Evolutionary conservation across 495 filamentous ascomycete species (phyloP).

Genomic region (Parathielavia appendiculata): DNA sequence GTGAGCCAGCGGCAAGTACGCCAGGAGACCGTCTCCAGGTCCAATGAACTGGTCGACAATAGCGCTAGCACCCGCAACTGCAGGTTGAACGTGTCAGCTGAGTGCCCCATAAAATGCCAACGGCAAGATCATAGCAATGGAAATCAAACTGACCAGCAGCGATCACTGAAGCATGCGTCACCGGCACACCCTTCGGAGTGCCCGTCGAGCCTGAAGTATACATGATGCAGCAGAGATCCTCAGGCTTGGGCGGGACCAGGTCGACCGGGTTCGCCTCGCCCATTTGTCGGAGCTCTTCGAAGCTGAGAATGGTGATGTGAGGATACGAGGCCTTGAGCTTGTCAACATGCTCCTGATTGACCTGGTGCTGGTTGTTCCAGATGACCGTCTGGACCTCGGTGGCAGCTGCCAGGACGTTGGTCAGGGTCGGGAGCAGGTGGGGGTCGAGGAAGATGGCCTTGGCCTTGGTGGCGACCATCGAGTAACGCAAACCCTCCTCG

Average conservation of each 20-base stretch:
- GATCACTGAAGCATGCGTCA: slow-evolving; percentile 85
- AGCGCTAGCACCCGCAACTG: slow-evolving; percentile 81
- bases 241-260: slow-evolving; percentile 69
- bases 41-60: slow-evolving; percentile 82
- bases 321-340: slow-evolving; percentile 66
- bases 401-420: slow-evolving; percentile 74
- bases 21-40: slow-evolving; percentile 79
- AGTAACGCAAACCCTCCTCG: slow-evolving; percentile 88
- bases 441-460: slow-evolving; percentile 90
- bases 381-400: slow-evolving; percentile 76
- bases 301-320: slow-evolving; percentile 69
- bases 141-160: slow-evolving; percentile 63
- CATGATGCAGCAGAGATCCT: slow-evolving; percentile 98
- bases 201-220: slow-evolving; percentile 99
- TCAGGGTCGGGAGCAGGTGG: slow-evolving; percentile 70
- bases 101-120: not conserved
- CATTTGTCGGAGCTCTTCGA: slow-evolving; percentile 76
- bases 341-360: slow-evolving; percentile 75
- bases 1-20: slow-evolving; percentile 90
- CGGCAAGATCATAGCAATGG: no score
- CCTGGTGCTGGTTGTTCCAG: slow-evolving; percentile 77
- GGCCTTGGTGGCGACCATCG: slow-evolving; percentile 78
- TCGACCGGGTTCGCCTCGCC: slow-evolving; percentile 81
- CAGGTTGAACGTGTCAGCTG: slow-evolving; percentile 13
- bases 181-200: slow-evolving; percentile 87